A percentile compares a stretch with the other conserved stretches of the same genome.
These are phyloP conservation scores for Volvox reticuliferus DNA, from an alignment of 139 green algal genomes.

Conservation along the genomic window DNA sequence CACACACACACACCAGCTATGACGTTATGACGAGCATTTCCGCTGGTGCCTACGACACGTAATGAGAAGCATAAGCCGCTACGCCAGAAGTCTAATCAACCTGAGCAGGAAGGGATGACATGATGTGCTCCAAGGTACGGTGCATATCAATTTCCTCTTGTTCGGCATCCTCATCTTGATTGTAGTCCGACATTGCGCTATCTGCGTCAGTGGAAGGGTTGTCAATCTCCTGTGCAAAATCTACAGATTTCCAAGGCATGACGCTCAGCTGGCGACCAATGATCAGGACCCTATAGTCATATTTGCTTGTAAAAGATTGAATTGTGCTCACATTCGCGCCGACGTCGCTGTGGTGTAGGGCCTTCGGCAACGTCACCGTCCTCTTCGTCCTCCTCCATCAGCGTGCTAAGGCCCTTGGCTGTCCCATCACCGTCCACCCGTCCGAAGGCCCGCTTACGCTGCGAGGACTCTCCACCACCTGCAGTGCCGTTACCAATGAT, in stretches of 20 bases:
- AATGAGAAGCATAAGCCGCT: no score
- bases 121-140: slow-evolving; percentile 10
- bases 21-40: no score
- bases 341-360: slow-evolving; percentile 52
- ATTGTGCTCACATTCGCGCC: slow-evolving; percentile 41
- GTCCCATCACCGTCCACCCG: slow-evolving; percentile 30
- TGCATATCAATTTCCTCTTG: background rate
- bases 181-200: background rate
- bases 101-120: slow-evolving; percentile 23
- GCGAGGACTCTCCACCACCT: background rate
- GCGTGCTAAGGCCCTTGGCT: background rate
- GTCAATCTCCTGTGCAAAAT: no score
- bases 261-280: no score
- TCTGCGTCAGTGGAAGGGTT: background rate
- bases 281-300: no score
- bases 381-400: slow-evolving; percentile 52
- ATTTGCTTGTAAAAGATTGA: background rate
- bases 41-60: no score
- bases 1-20: no score
- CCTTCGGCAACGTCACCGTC: slow-evolving; percentile 30
- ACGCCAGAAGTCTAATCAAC: background rate
- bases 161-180: background rate
- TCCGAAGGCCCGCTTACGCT: slow-evolving; percentile 49
- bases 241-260: no score
- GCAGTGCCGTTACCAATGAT: no score